Evolutionary conservation across 164 flowering plant genomes (phyloP).

Genomic region (Aristolochia fimbriata): DNA sequence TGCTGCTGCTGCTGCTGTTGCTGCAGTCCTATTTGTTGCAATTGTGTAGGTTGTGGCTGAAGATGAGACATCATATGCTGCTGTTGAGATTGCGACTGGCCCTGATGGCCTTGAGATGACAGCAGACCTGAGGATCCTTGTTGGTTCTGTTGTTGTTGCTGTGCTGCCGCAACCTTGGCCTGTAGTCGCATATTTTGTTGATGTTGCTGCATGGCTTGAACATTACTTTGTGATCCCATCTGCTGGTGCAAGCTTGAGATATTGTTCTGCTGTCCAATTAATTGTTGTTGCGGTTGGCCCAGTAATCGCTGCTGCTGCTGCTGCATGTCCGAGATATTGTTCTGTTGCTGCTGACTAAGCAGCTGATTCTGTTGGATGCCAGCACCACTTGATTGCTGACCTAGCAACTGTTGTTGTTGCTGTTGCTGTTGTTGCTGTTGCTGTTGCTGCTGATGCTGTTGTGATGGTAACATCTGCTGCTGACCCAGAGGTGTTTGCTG

Average conservation of each 20-base stretch:
- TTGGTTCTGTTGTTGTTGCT: constrained; percentile 37
- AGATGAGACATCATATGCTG: constrained; percentile 63
- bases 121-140: constrained; percentile 23
- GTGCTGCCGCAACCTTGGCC: constrained; percentile 31
- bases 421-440: constrained; percentile 57
- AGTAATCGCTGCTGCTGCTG: constrained; percentile 30
- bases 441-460: constrained; percentile 65
- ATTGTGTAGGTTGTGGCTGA: constrained; percentile 49
- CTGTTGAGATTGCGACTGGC: constrained; percentile 29
- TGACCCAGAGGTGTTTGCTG: constrained; percentile 53
- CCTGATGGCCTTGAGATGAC: constrained; percentile 52
- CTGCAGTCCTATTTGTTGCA: constrained; percentile 44
- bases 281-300: constrained; percentile 36
- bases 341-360: constrained; percentile 12
- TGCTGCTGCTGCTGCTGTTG: constrained; percentile 51
- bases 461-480: constrained; percentile 34
- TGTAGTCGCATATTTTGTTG: constrained; percentile 60
- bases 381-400: constrained; percentile 11
- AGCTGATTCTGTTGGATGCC: constrained; percentile 15
- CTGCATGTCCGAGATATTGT: constrained; percentile 9
- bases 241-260: constrained; percentile 26
- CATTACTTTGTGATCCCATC: constrained; percentile 43
- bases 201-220: constrained; percentile 42
- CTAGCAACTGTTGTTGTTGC: constrained; percentile 30
- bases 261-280: constrained; percentile 39